Conservation (phyloP, 257 asterid species). For the Gentiana dahurica region DNA sequence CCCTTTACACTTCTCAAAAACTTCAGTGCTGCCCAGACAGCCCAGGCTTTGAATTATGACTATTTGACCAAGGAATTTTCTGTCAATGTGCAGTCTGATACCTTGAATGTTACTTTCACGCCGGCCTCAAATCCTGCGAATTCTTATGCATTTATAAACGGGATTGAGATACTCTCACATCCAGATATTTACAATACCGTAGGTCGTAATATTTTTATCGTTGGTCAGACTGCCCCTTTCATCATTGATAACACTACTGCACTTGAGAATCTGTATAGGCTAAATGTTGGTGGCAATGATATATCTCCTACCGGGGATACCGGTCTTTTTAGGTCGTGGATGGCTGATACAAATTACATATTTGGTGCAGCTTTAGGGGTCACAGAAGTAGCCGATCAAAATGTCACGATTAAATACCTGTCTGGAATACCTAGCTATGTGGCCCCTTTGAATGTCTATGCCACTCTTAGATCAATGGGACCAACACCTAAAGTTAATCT, state of each 20-base stretch:
- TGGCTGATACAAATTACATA: conserved; percentile 28
- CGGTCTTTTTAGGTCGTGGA: conserved; percentile 44
- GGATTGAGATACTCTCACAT: conserved; percentile 77
- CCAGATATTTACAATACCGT: conserved; percentile 66
- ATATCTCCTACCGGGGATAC: conserved; percentile 60
- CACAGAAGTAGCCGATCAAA: conserved; percentile 26
- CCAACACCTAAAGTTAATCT: conserved; percentile 24
- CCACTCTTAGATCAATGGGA: conserved; percentile 43
- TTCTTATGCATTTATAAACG: conserved; percentile 71
- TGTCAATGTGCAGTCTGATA: conserved; percentile 29
- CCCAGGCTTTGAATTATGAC: conserved; percentile 57
- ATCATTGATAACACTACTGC: conserved; percentile 44
- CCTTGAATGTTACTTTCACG: conserved; percentile 49
- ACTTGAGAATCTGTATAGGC: conserved; percentile 61
- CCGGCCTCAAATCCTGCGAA: conserved; percentile 33
- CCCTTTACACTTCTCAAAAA: conserved; percentile 48
- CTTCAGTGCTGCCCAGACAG: conserved; percentile 63
- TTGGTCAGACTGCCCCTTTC: conserved; percentile 44
- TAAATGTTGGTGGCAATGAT: conserved; percentile 87
- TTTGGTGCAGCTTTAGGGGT: conserved; percentile 31
- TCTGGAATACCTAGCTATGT: conserved; percentile 19
- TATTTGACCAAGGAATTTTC: conserved; percentile 69
- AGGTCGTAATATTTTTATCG: conserved; percentile 22
- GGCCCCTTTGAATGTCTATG: conserved; percentile 43
- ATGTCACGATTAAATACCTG: conserved; percentile 23